Evolutionary conservation across 2,329 filamentous ascomycete species (phyloP).

Genomic region (Leptographium radiaticola): DNA sequence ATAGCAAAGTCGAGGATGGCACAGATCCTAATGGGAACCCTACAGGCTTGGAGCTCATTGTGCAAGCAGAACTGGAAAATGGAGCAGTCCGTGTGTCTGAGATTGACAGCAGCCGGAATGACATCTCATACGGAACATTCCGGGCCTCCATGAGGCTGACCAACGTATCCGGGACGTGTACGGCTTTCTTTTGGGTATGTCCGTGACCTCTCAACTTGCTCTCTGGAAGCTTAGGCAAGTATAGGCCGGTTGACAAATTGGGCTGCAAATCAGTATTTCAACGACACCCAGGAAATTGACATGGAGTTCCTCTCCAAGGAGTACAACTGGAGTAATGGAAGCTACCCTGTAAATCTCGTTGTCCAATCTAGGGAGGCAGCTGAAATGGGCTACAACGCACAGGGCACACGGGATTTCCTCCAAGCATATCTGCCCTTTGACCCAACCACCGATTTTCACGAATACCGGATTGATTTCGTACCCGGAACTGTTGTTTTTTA

Average conservation of each 20-base stretch:
- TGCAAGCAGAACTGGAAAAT: conserved; percentile 30
- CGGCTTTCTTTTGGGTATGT: conserved; percentile 64
- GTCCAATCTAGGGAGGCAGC: conserved; percentile 53
- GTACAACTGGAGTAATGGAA: conserved; percentile 35
- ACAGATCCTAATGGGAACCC: conserved; percentile 29
- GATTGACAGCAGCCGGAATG: conserved; percentile 44
- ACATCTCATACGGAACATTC: conserved; percentile 60
- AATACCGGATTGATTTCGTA: conserved; percentile 69
- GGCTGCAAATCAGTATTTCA: conserved; percentile 45
- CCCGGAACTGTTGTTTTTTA: conserved; percentile 52
- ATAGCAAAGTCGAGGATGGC: conserved; percentile 29
- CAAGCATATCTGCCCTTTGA: conserved; percentile 50
- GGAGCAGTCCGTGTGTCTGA: conserved; percentile 50
- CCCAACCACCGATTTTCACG: conserved; percentile 53
- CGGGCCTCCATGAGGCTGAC: conserved; percentile 54
- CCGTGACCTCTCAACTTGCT: neutral
- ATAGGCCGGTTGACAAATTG: neutral
- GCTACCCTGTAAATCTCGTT: conserved; percentile 59
- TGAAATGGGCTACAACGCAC: conserved; percentile 47
- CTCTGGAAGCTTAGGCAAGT: neutral
- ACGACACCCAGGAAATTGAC: conserved; percentile 70
- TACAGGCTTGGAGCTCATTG: conserved; percentile 43
- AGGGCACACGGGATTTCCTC: conserved; percentile 43
- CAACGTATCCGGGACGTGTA: conserved; percentile 51
- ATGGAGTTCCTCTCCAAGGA: conserved; percentile 64